phyloP scores from a whole-genome alignment of 345 rosid genomes.

The Tarenaya hassleriana region DNA sequence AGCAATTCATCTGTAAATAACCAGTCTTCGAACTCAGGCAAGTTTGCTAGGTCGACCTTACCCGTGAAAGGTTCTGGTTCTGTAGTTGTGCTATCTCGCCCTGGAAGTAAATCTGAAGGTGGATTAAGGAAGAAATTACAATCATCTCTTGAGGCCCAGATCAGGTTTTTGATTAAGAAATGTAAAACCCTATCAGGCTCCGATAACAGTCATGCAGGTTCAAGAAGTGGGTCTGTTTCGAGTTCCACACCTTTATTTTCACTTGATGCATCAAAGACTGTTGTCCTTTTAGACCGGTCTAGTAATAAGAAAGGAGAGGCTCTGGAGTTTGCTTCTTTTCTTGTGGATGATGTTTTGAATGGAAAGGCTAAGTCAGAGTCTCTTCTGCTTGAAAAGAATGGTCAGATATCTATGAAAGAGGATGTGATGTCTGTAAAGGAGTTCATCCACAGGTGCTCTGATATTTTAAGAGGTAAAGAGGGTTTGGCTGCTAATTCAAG shows the following conservation, averaged over 20 bases:
- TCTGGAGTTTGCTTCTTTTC: conserved; percentile 55
- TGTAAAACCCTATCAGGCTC: conserved; percentile 57
- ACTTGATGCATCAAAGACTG: conserved; percentile 75
- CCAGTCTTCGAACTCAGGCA: conserved; percentile 39
- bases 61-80: conserved; percentile 61
- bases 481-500: conserved; percentile 43
- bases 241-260: conserved; percentile 64
- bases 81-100: conserved; percentile 76
- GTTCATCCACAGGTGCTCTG: conserved; percentile 61
- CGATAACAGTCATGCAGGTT: conserved; percentile 46
- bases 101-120: conserved; percentile 64
- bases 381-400: conserved; percentile 62
- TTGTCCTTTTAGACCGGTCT: conserved; percentile 50
- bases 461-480: conserved; percentile 75
- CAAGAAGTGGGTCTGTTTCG: conserved; percentile 54
- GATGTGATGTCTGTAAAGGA: conserved; percentile 62
- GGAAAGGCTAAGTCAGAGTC: conserved; percentile 67
- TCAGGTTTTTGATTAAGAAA: conserved; percentile 72
- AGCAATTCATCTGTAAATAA: conserved; percentile 35
- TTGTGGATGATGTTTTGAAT: conserved; percentile 71
- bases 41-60: conserved; percentile 42
- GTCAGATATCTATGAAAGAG: conserved; percentile 52
- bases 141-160: conserved; percentile 72
- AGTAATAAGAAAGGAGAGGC: conserved; percentile 48
- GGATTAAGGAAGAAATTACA: conserved; percentile 65